These are phyloP conservation scores for Paulinella micropora DNA, from an alignment of 78 protist species.

Conservation along the genomic window DNA sequence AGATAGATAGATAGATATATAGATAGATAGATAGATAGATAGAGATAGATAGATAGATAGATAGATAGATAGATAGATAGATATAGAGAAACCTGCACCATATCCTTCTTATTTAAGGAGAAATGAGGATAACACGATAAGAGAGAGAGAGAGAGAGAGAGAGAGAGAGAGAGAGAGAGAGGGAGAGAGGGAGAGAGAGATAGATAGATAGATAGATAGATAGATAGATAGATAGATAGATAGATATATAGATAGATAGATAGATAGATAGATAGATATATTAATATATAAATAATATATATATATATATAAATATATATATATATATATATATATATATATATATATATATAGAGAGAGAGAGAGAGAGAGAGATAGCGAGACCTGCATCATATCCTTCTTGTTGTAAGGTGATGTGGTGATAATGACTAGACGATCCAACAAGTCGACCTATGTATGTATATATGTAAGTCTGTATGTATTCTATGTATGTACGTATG, in stretches of 20 bases:
- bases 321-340: neutral
- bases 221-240: neutral
- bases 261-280: neutral
- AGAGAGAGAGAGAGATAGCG: neutral
- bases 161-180: neutral
- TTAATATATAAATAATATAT: neutral
- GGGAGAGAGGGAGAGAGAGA: neutral
- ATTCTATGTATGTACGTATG: neutral
- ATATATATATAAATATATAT: neutral
- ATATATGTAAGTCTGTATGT: neutral
- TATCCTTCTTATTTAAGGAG: neutral
- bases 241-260: neutral
- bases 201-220: neutral
- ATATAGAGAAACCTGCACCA: neutral
- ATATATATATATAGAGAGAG: neutral
- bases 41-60: neutral
- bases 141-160: neutral
- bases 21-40: neutral
- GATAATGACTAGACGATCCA: constrained; percentile 85
- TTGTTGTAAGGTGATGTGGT: constrained; percentile 77
- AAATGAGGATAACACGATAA: neutral
- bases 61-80: neutral
- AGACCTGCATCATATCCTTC: constrained; percentile 39
- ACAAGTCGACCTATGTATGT: no score
- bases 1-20: neutral